Evolutionary conservation across 2,329 filamentous ascomycete genomes (phyloP), one percentile per base, ranked within the genome.

Genomic region (Aspergillus sp.): DNA sequence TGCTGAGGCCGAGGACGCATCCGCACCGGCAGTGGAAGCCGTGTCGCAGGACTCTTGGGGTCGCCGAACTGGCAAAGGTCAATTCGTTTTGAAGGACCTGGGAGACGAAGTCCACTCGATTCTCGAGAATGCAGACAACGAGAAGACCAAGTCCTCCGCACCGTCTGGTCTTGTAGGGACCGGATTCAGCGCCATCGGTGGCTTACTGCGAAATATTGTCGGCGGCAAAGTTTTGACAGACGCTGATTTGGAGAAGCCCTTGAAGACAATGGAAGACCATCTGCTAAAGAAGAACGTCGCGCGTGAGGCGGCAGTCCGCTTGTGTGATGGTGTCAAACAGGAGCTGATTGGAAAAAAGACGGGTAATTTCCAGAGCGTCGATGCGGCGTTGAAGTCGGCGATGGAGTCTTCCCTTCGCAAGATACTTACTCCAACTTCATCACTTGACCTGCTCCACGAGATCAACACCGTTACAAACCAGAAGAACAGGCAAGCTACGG

Each of bases 231-330:
- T 89, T 0, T 79, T 99, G 68, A 96, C 91, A 1, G 90, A 92
- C 73, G 86, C 90, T 63, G 93, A 98, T 69, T 83, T 99, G 21
- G 89, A 91, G 61, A 96, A 96, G 73, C 90, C 95, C 2, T 87
- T 99, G 79, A 95, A 93, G 76, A 90, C 89, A 33, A 97, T 99
- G 91, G 91, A 97, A 72, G 91, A 96, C 57, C 93, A 98, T 73
- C 81, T 99, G 6, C 78, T 99, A 59, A 88, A 89, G 77, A 99
- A 99, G 81, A 99, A 99, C 68, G 93, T 99, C 27, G 95, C 95
- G 0, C 89, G 91, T 53, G 95, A 98, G 79, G 95, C 95, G 15
- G 95, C 93, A 2, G 84, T 96, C 33, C 89, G 95, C 53, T 80
- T 99, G 43, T 97, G 93, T 72, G 88, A 96, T 62, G 91, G 91